These are phyloP conservation scores for Ganoderma meredithae DNA, from an alignment of 1,284 basidiomycete genomes.

Conservation along the genomic window DNA sequence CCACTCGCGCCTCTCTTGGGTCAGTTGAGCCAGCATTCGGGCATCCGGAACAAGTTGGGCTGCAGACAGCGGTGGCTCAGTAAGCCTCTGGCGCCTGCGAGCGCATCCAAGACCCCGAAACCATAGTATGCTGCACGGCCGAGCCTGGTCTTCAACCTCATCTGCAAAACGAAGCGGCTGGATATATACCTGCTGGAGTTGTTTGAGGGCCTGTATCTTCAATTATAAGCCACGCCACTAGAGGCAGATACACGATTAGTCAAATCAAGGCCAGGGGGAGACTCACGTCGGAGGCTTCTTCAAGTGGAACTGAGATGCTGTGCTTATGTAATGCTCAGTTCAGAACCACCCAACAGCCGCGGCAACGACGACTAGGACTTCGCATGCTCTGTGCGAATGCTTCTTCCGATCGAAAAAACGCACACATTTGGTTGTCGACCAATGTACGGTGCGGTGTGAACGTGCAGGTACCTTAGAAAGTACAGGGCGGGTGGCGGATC, in stretches of 20 bases:
- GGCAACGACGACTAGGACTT: not conserved
- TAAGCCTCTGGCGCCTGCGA: conserved; percentile 10
- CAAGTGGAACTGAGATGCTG: not conserved
- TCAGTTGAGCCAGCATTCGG: conserved; percentile 3
- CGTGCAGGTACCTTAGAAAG: no score
- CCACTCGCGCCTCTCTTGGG: not conserved
- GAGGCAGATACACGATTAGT: not conserved
- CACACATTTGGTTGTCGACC: no score
- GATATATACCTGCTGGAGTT: not conserved
- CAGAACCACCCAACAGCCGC: not conserved
- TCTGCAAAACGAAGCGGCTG: no score
- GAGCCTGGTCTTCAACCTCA: not conserved
- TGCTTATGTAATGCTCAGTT: not conserved
- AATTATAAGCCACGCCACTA: not conserved
- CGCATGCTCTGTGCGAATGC: not conserved
- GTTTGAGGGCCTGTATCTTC: not conserved
- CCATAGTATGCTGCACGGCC: not conserved
- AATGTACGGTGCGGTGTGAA: no score
- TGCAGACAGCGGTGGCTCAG: conserved; percentile 9
- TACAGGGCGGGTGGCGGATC: no score
- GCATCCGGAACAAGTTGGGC: conserved; percentile 4
- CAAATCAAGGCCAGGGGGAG: not conserved
- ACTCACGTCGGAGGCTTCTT: no score
- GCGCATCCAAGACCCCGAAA: conserved; percentile 8
- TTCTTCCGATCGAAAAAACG: not conserved